Percentiles rank a stretch among this genome's conserved stretches.
Conservation (phyloP, 1,139 yeast genomes). For the Saccharomyces hybrid region DNA sequence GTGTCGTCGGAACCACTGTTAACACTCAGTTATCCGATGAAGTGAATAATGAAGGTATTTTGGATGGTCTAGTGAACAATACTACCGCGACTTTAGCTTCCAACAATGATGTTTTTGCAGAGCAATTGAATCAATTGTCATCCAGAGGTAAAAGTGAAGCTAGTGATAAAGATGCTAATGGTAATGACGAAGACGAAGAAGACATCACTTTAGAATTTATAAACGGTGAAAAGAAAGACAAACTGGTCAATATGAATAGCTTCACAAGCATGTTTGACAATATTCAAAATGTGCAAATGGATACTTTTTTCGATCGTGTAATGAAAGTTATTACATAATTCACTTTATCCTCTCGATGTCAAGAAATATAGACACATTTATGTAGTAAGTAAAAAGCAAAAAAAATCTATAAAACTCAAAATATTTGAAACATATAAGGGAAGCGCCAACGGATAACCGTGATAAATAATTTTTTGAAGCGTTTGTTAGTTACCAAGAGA, state of each 20-base stretch:
- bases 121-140: constrained; percentile 15
- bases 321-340: constrained; percentile 43
- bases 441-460: too few relatives aligned
- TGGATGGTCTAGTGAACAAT: constrained; percentile 27
- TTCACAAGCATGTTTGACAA: constrained; percentile 71
- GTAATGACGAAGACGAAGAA: constrained; percentile 13
- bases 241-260: constrained; percentile 47
- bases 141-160: constrained; percentile 7
- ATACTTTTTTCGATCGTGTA: constrained; percentile 71
- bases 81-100: constrained; percentile 1
- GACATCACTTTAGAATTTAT: constrained; percentile 28
- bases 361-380: not conserved
- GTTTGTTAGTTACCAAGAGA: not conserved
- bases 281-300: constrained; percentile 60
- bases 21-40: constrained; percentile 33
- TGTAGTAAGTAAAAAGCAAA: not conserved
- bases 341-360: too few relatives aligned
- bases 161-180: constrained; percentile 5
- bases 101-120: constrained; percentile 9
- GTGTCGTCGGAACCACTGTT: constrained; percentile 28
- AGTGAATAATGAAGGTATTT: constrained; percentile 30
- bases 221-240: constrained; percentile 32
- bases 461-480: too few relatives aligned
- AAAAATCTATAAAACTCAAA: not conserved
- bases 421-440: too few relatives aligned